phyloP scores from a whole-genome alignment of 179 eudicot genomes.

The Actinidia arguta region DNA sequence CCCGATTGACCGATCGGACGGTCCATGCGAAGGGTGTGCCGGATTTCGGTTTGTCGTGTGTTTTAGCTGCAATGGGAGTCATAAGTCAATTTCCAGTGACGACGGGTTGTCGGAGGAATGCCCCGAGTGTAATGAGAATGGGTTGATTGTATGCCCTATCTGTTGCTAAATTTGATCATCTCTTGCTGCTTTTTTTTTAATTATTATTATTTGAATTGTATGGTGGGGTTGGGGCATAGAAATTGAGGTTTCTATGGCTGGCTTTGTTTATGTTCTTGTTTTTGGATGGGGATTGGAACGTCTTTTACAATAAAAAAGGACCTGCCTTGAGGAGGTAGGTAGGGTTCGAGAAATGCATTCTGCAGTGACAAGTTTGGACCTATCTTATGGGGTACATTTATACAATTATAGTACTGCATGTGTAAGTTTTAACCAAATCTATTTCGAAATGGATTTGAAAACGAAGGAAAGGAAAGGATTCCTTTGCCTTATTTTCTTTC shows the following conservation, averaged over 20 bases:
- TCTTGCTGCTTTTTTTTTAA: too few relatives aligned
- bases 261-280: too few relatives aligned
- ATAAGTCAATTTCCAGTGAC: conserved; percentile 50
- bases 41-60: conserved; percentile 83
- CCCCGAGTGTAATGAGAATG: conserved; percentile 90
- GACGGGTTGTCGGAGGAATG: conserved; percentile 43
- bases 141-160: conserved; percentile 80
- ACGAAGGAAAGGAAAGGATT: too few relatives aligned
- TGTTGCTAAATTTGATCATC: conserved; percentile 53
- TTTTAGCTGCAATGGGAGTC: conserved; percentile 80
- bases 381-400: too few relatives aligned
- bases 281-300: too few relatives aligned
- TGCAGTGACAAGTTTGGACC: too few relatives aligned
- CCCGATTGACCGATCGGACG: conserved; percentile 54
- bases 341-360: too few relatives aligned
- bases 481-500: too few relatives aligned
- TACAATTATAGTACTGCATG: too few relatives aligned
- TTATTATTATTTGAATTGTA: neutral
- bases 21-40: conserved; percentile 74
- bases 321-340: neutral
- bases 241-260: neutral
- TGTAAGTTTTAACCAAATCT: too few relatives aligned
- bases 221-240: neutral
- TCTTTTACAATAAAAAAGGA: neutral
- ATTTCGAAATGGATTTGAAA: too few relatives aligned